A percentile compares a stretch with the other conserved stretches of the same genome.
These are phyloP conservation scores for Dactylonectria estremocensis DNA, from an alignment of 2,329 filamentous ascomycete species.

Conservation along the genomic window DNA sequence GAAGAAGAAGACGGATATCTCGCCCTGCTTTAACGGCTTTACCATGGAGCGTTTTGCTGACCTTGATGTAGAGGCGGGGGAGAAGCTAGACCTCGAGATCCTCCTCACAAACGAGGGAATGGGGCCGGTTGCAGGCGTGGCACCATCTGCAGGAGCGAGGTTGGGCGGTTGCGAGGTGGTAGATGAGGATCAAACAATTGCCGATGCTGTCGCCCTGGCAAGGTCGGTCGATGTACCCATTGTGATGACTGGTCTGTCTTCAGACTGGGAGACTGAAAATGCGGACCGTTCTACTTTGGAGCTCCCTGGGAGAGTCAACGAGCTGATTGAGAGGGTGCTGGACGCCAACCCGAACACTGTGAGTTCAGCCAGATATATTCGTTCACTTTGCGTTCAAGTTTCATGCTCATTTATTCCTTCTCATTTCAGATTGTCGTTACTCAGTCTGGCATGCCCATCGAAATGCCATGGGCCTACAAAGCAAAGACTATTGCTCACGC, in stretches of 20 bases:
- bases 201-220: slow-evolving; percentile 55
- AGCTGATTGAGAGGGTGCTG: slow-evolving; percentile 68
- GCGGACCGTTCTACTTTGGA: slow-evolving; percentile 80
- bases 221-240: slow-evolving; percentile 71
- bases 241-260: slow-evolving; percentile 67
- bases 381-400: background rate
- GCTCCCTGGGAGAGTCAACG: slow-evolving; percentile 71
- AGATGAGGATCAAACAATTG: slow-evolving; percentile 18
- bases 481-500: slow-evolving; percentile 49
- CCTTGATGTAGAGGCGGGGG: slow-evolving; percentile 9
- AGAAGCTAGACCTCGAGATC: slow-evolving; percentile 19
- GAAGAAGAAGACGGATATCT: slow-evolving; percentile 48
- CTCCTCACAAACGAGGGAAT: background rate
- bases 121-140: background rate
- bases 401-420: background rate
- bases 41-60: slow-evolving; percentile 47
- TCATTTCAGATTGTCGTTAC: slow-evolving; percentile 67
- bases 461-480: background rate
- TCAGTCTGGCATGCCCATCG: background rate
- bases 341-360: slow-evolving; percentile 55
- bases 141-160: slow-evolving; percentile 10
- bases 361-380: background rate
- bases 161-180: slow-evolving; percentile 6
- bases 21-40: slow-evolving; percentile 51
- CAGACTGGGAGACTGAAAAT: slow-evolving; percentile 58